These are phyloP conservation scores for Sphaerostilbella broomeana DNA, from an alignment of 2,329 filamentous ascomycete species.

Conservation along the genomic window DNA sequence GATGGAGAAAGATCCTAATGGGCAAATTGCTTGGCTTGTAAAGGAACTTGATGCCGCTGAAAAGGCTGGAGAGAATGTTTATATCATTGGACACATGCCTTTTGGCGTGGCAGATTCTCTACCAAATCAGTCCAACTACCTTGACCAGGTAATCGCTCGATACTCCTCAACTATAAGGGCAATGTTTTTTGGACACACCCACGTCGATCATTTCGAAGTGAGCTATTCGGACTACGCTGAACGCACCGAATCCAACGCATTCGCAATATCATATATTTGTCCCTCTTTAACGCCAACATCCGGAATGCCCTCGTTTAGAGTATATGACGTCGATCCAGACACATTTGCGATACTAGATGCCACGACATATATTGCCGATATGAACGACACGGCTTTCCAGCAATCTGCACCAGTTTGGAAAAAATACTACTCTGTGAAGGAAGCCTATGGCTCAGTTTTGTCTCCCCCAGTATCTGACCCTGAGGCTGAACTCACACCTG, in stretches of 20 bases:
- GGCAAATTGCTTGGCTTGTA: constrained; percentile 48
- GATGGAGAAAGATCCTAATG: constrained; percentile 42
- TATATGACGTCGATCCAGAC: constrained; percentile 52
- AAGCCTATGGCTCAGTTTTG: constrained; percentile 43
- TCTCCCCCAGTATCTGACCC: constrained; percentile 32
- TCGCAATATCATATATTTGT: constrained; percentile 46
- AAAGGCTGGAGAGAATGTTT: constrained; percentile 44
- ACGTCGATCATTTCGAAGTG: constrained; percentile 50
- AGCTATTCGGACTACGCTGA: constrained; percentile 43
- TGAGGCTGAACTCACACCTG: constrained; percentile 43
- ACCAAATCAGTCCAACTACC: constrained; percentile 44
- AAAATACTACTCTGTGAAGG: constrained; percentile 51
- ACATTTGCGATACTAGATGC: constrained; percentile 50
- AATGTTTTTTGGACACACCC: constrained; percentile 53
- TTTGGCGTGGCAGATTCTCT: constrained; percentile 44
- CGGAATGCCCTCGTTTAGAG: constrained; percentile 50
- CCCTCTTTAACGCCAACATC: constrained; percentile 50
- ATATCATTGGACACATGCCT: constrained; percentile 53
- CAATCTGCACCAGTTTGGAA: constrained; percentile 42
- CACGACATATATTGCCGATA: constrained; percentile 49
- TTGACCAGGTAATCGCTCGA: constrained; percentile 47
- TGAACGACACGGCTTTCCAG: constrained; percentile 38
- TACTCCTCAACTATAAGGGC: constrained; percentile 48
- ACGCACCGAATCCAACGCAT: constrained; percentile 36
- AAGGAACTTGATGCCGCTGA: constrained; percentile 48